Conservation (phyloP, 805 yeast genomes). For the Torulaspora gathmanii region DNA sequence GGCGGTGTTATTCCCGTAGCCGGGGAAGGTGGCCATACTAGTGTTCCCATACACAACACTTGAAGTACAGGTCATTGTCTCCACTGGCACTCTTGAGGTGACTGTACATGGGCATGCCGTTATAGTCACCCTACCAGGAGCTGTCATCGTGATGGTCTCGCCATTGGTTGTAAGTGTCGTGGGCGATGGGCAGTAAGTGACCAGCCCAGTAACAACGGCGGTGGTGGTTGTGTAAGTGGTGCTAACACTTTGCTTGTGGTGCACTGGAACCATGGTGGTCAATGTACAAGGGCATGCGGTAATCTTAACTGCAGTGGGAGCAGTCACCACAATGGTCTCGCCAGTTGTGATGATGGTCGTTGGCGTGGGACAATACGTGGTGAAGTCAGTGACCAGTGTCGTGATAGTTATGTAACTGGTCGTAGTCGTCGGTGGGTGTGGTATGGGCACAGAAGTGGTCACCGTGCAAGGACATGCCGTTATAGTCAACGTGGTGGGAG, state of each 20-base stretch:
- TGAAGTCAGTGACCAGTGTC: slow-evolving; percentile 65
- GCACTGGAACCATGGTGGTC: slow-evolving; percentile 17
- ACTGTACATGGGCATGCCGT: slow-evolving; percentile 81
- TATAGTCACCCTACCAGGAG: slow-evolving; percentile 76
- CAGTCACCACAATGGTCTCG: slow-evolving; percentile 69
- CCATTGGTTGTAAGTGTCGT: slow-evolving; percentile 62
- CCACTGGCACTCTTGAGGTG: background rate
- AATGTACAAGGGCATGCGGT: slow-evolving; percentile 81
- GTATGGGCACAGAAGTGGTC: slow-evolving; percentile 29
- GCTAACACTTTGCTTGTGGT: slow-evolving; percentile 23
- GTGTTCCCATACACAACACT: no score
- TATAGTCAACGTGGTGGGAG: slow-evolving; percentile 76
- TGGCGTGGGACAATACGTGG: slow-evolving; percentile 79
- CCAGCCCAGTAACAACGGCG: slow-evolving; percentile 49
- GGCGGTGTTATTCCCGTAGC: slow-evolving; percentile 36
- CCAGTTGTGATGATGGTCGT: slow-evolving; percentile 62
- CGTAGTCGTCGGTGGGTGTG: no score
- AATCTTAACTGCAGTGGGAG: slow-evolving; percentile 76
- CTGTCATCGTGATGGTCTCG: slow-evolving; percentile 69
- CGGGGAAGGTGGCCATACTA: no score
- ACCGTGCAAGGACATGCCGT: slow-evolving; percentile 81
- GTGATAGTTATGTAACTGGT: no score
- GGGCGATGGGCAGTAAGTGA: slow-evolving; percentile 79
- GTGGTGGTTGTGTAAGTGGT: slow-evolving; percentile 38
- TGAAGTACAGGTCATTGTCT: no score